These are phyloP conservation scores for Rhizopus sp. DNA, from an alignment of 371 early-diverging fungal genomes.

Conservation along the genomic window DNA sequence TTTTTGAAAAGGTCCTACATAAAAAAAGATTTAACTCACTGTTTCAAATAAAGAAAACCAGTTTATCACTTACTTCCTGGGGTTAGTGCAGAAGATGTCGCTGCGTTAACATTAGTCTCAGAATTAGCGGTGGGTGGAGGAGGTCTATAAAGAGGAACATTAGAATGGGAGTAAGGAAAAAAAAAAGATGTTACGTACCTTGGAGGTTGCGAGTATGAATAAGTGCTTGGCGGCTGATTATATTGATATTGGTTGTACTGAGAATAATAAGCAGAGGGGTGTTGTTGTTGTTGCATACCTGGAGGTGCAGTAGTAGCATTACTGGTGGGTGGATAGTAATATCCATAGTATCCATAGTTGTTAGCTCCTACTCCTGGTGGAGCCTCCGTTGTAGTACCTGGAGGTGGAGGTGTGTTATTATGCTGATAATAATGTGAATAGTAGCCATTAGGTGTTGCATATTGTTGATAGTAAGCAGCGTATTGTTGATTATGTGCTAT, in stretches of 20 bases:
- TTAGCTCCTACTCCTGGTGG: slow-evolving; percentile 9
- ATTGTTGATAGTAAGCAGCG: slow-evolving; percentile 27
- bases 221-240: slow-evolving; percentile 14
- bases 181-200: slow-evolving; percentile 7
- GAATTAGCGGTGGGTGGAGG: background rate
- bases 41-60: background rate
- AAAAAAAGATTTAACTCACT: no score
- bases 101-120: no score
- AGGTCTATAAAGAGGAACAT: slow-evolving; percentile 6
- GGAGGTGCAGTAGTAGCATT: slow-evolving; percentile 1
- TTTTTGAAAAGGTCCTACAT: background rate
- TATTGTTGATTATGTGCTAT: slow-evolving; percentile 20
- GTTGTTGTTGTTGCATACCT: slow-evolving; percentile 5
- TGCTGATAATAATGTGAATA: slow-evolving; percentile 37
- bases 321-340: slow-evolving; percentile 9
- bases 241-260: slow-evolving; percentile 11
- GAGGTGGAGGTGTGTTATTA: slow-evolving; percentile 20
- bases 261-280: slow-evolving; percentile 3
- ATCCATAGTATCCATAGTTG: slow-evolving; percentile 9
- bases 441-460: slow-evolving; percentile 27
- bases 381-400: slow-evolving; percentile 15
- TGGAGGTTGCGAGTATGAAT: slow-evolving; percentile 1
- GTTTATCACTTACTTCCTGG: slow-evolving; percentile 9
- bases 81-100: background rate
- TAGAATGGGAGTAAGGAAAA: background rate